Percentiles rank a stretch among this genome's conserved stretches.
phyloP scores from a whole-genome alignment of 371 early-diverging fungal genomes.

The Amoeboaphelidium protococcarum region DNA sequence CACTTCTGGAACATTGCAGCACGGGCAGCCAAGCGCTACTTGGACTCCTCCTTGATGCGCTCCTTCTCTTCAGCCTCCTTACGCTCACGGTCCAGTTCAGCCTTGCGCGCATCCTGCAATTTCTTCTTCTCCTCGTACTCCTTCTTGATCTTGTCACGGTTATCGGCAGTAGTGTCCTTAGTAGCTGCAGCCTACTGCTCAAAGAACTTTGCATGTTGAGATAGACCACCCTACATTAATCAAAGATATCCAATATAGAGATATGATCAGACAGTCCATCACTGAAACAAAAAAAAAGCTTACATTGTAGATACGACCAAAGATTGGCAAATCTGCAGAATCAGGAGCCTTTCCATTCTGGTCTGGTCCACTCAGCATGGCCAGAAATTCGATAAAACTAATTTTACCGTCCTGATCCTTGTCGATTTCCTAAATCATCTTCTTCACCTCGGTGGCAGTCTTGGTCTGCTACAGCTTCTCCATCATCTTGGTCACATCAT shows the following conservation, averaged over 20 bases:
- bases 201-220: neutral
- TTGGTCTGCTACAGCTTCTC: neutral
- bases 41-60: neutral
- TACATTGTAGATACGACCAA: neutral
- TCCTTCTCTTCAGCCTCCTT: neutral
- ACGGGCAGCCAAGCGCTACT: neutral
- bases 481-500: neutral
- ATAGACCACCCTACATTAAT: too few relatives aligned
- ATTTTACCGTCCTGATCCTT: neutral
- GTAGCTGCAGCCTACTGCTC: neutral
- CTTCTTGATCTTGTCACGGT: neutral
- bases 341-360: too few relatives aligned
- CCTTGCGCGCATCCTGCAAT: neutral
- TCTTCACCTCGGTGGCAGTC: neutral
- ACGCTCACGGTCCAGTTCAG: neutral
- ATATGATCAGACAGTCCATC: too few relatives aligned
- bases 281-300: too few relatives aligned
- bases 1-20: neutral
- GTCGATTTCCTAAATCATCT: neutral
- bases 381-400: neutral
- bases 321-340: too few relatives aligned
- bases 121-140: neutral
- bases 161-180: neutral
- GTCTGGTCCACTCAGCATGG: neutral
- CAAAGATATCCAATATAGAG: too few relatives aligned